These are phyloP conservation scores for Saccharomyces mikatae DNA, from an alignment of 805 yeast genomes.

Conservation along the genomic window DNA sequence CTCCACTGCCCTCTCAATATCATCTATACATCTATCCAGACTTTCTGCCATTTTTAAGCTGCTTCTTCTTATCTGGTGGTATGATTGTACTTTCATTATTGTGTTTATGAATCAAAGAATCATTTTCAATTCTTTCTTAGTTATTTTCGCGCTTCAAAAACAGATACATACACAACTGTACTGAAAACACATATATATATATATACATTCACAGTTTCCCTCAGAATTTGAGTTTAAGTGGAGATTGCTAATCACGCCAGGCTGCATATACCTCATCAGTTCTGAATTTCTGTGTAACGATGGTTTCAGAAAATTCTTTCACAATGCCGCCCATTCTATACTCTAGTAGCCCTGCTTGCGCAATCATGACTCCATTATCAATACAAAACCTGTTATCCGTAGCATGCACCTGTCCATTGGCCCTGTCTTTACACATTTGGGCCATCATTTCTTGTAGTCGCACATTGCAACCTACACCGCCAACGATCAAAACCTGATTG, in stretches of 20 bases:
- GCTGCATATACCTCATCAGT: conserved; percentile 87
- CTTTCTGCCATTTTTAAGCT: conserved; percentile 20
- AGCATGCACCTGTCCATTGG: conserved; percentile 78
- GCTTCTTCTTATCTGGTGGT: not conserved
- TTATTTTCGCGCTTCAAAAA: not conserved
- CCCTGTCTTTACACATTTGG: conserved; percentile 80
- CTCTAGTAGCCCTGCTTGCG: conserved; percentile 89
- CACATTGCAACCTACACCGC: conserved; percentile 96
- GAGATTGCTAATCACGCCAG: conserved; percentile 59
- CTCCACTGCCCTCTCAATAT: conserved; percentile 35
- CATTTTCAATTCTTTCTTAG: not conserved
- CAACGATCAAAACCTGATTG: conserved; percentile 85
- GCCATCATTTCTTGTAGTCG: conserved; percentile 94
- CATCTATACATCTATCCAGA: conserved; percentile 26
- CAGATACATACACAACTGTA: not conserved
- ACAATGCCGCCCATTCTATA: conserved; percentile 70
- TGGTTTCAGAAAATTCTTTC: conserved; percentile 54
- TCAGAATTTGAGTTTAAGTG: not conserved
- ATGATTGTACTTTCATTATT: not conserved
- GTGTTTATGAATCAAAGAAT: not conserved
- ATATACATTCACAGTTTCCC: not conserved
- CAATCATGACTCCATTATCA: conserved; percentile 98
- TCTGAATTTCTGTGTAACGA: conserved; percentile 87
- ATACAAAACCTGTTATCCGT: conserved; percentile 96
- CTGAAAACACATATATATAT: not conserved